Evolutionary conservation across 139 green algal genomes (phyloP).

Genomic region (Chlorella sp.): DNA sequence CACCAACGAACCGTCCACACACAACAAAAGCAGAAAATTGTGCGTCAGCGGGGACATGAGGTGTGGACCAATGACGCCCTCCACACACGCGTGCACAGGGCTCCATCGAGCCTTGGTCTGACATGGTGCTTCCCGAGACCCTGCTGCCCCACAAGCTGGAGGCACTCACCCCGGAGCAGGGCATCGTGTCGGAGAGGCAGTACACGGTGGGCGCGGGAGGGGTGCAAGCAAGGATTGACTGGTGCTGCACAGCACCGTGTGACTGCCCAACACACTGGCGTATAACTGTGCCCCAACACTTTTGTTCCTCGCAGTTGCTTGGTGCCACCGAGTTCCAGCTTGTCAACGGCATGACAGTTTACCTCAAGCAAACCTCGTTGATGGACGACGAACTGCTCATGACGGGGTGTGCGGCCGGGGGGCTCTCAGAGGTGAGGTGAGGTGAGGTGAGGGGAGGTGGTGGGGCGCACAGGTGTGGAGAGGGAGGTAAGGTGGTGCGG

Average conservation of each 20-base stretch:
- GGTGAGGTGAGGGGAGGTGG: no score
- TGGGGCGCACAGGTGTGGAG: no score
- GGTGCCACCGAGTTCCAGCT: conserved; percentile 59
- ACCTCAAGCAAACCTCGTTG: conserved; percentile 61
- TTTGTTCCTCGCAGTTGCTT: conserved; percentile 29
- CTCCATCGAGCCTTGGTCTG: conserved; percentile 38
- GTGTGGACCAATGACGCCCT: background rate
- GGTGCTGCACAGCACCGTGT: no score
- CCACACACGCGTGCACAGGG: conserved; percentile 11
- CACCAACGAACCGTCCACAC: no score
- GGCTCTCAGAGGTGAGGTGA: conserved; percentile 53
- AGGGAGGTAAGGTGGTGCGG: no score
- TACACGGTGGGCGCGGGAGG: conserved; percentile 15
- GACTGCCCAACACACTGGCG: no score
- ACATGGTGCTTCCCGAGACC: conserved; percentile 12
- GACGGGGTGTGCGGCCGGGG: conserved; percentile 56
- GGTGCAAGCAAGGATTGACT: no score
- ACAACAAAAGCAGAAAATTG: no score
- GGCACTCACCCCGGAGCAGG: background rate
- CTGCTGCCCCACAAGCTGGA: conserved; percentile 13
- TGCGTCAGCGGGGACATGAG: no score
- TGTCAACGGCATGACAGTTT: conserved; percentile 76
- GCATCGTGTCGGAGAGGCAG: conserved; percentile 14
- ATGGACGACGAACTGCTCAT: conserved; percentile 81
- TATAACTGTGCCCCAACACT: no score